Conservation (phyloP, 805 yeast genomes). For the Grigorovia yakushimaensis region DNA sequence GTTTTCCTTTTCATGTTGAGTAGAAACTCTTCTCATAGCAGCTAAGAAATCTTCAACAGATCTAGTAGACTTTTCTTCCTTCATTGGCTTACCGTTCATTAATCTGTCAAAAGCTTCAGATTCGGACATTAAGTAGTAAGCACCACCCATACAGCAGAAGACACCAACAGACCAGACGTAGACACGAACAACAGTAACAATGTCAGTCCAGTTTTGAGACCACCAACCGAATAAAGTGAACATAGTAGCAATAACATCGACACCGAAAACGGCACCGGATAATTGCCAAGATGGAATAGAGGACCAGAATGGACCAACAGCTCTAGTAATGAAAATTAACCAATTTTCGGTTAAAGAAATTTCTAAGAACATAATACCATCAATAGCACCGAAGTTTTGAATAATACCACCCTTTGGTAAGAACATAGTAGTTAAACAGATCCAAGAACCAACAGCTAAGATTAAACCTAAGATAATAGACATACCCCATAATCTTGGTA, state of each 20-base stretch:
- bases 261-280: constrained; percentile 84
- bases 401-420: constrained; percentile 85
- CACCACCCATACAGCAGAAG: constrained; percentile 94
- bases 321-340: constrained; percentile 94
- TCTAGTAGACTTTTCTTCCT: constrained; percentile 50
- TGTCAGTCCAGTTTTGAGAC: constrained; percentile 95
- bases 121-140: constrained; percentile 85
- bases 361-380: constrained; percentile 89
- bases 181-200: constrained; percentile 87
- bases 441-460: constrained; percentile 90
- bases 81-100: constrained; percentile 69
- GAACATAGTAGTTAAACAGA: constrained; percentile 89
- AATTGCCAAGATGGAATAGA: constrained; percentile 94
- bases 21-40: constrained; percentile 82
- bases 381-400: constrained; percentile 91
- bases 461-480: constrained; percentile 77
- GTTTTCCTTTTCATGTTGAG: constrained; percentile 77
- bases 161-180: constrained; percentile 96
- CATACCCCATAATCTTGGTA: constrained; percentile 96
- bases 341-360: constrained; percentile 93
- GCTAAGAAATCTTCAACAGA: constrained; percentile 75
- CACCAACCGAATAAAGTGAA: constrained; percentile 95
- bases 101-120: constrained; percentile 72
- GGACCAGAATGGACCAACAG: constrained; percentile 98
- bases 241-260: constrained; percentile 86